Percentiles rank a stretch among this genome's conserved stretches.
phyloP scores from a whole-genome alignment of 2,329 filamentous ascomycete species.

The Sarocladium brachiariae region DNA sequence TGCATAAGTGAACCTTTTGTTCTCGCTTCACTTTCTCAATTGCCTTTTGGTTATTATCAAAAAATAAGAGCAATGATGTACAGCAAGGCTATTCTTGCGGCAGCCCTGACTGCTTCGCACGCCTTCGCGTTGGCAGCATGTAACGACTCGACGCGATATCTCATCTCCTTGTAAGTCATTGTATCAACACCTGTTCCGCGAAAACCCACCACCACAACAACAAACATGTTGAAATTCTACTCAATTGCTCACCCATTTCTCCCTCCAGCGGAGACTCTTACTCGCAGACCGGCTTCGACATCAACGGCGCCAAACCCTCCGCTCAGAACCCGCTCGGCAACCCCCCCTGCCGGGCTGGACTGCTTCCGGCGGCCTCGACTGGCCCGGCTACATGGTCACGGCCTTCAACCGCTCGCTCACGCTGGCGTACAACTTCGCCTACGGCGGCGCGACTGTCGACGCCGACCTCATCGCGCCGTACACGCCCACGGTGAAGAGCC shows the following conservation, averaged over 20 bases:
- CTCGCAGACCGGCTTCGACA: constrained; percentile 42
- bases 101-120: background rate
- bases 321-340: constrained; percentile 55
- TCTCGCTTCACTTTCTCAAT: too few relatives aligned
- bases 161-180: constrained; percentile 9
- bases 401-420: constrained; percentile 36
- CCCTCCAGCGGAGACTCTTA: constrained; percentile 26
- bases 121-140: background rate
- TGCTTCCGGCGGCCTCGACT: constrained; percentile 42
- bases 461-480: constrained; percentile 45
- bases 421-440: constrained; percentile 47
- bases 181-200: too few relatives aligned
- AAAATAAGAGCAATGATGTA: too few relatives aligned
- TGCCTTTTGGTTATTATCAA: too few relatives aligned
- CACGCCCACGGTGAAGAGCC: constrained; percentile 29
- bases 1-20: too few relatives aligned
- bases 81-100: background rate
- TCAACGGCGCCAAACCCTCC: constrained; percentile 42
- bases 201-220: too few relatives aligned
- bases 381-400: constrained; percentile 42
- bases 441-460: constrained; percentile 47
- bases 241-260: too few relatives aligned
- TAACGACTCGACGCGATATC: background rate
- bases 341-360: constrained; percentile 47
- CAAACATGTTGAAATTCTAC: too few relatives aligned